Percentiles rank a stretch among this genome's conserved stretches.
Evolutionary conservation across 441 rosid species (phyloP).

Genomic region (Gossypium davidsonii): DNA sequence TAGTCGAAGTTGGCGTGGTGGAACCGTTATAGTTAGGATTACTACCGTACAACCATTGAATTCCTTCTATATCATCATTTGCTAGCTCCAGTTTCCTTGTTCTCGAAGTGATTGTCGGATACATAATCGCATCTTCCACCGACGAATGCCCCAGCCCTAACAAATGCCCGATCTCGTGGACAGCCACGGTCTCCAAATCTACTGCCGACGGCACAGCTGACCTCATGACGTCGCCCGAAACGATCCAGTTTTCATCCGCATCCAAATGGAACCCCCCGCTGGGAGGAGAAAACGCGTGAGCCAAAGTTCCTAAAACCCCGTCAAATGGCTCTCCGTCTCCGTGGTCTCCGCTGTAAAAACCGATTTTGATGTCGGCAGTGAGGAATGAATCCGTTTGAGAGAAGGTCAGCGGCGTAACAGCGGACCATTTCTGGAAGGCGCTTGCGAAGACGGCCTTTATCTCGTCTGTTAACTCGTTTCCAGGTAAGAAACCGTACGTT

Average conservation of each 20-base stretch:
- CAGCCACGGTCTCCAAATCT: slow-evolving; percentile 81
- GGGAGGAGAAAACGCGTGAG: slow-evolving; percentile 89
- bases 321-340: slow-evolving; percentile 86
- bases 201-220: slow-evolving; percentile 41
- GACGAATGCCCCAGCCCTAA: slow-evolving; percentile 79
- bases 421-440: slow-evolving; percentile 66
- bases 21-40: slow-evolving; percentile 65
- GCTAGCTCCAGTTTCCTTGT: slow-evolving; percentile 51
- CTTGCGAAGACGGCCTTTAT: slow-evolving; percentile 50
- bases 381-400: slow-evolving; percentile 24
- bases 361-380: slow-evolving; percentile 54
- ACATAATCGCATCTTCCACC: slow-evolving; percentile 67
- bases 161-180: slow-evolving; percentile 85
- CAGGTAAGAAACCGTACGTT: slow-evolving; percentile 55
- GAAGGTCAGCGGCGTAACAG: slow-evolving; percentile 54
- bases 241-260: slow-evolving; percentile 65
- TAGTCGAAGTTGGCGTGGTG: slow-evolving; percentile 21
- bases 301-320: slow-evolving; percentile 68
- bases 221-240: slow-evolving; percentile 30
- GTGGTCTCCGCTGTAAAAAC: slow-evolving; percentile 64
- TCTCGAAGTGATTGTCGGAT: slow-evolving; percentile 45
- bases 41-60: slow-evolving; percentile 57
- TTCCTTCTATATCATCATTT: slow-evolving; percentile 56
- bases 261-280: slow-evolving; percentile 70
- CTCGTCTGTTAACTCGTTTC: slow-evolving; percentile 31